These are phyloP conservation scores for Umbelopsis isabellina DNA, from an alignment of 192 early-diverging fungal genomes.

Conservation along the genomic window DNA sequence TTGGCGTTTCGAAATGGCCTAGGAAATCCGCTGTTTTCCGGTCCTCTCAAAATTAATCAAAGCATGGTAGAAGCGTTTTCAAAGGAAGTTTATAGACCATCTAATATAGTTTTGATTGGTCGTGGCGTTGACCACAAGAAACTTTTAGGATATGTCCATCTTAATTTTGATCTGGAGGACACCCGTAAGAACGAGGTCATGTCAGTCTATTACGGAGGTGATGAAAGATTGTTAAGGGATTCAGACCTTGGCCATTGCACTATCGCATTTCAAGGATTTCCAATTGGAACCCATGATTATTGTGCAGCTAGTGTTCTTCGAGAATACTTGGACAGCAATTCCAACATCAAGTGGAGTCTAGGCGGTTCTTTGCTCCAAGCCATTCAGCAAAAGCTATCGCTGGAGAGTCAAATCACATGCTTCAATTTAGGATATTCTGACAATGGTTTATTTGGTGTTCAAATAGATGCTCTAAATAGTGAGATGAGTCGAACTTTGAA, in stretches of 20 bases:
- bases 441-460: not conserved
- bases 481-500: not conserved
- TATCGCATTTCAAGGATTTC: not conserved
- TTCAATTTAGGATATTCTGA: conserved; percentile 7
- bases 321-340: not conserved
- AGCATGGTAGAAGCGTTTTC: not conserved
- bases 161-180: conserved; percentile 1
- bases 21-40: not conserved
- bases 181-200: not conserved
- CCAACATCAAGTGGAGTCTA: not conserved
- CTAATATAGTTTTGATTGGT: conserved; percentile 9
- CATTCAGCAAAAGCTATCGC: not conserved
- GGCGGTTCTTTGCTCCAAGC: not conserved
- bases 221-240: not conserved
- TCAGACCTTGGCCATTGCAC: not conserved
- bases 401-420: not conserved
- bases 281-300: not conserved
- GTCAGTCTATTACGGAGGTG: conserved; percentile 2
- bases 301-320: not conserved
- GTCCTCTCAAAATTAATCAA: not conserved
- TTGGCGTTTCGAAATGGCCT: conserved; percentile 2
- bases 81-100: not conserved
- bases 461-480: not conserved
- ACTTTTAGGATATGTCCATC: conserved; percentile 7
- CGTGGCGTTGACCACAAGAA: conserved; percentile 4